Evolutionary conservation across 805 yeast genomes (phyloP), one percentile per base, ranked within the genome.

Genomic region (Alloascoidea hylecoeti): DNA sequence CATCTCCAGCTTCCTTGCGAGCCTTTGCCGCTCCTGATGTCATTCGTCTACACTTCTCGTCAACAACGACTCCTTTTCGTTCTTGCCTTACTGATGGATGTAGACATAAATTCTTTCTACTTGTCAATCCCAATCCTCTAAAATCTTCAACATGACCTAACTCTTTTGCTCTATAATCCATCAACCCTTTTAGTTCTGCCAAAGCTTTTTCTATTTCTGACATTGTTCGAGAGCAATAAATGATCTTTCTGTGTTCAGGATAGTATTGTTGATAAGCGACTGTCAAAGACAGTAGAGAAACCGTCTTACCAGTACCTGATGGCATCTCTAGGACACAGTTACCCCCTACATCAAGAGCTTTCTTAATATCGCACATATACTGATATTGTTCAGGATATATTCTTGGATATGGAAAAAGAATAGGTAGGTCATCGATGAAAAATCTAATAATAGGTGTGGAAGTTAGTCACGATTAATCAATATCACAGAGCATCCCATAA

Each of bases 201-300:
- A 92, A 62, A 0, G 98, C 96, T 60, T 92, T 92, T 60, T 92
- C 98, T 55, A 92, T 92, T 61, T 92, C 99, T 6, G 96, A 84
- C 97, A 92, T 92, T 23, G 99, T 92, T 69, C 99, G 97, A 3
- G 98, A 92, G 58, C 99, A 92, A 59, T 92, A 92, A 4, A 92
- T 84, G 46, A 92, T 77, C 65, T 89, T 92, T 14, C 95, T 63
- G 52, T 85, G 95, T 51, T 89, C 96, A 5, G 96, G 94, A 55
- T 89, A 88, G 52, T 58, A 64, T 45, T 72, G 73, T 56, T 92
- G 99, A 57, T 92, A 92, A 12, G 98, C 95, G 35, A 92, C 85
- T 0, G 97, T 85, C 35, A 92, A 60, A 0, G 97, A 85, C 18
- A 92, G 64, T 53, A 92, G 66, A 0, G 97, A 86, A 2, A 92